Evolutionary conservation across 1,284 basidiomycete species (phyloP).

Genomic region (Megacollybia platyphylla): DNA sequence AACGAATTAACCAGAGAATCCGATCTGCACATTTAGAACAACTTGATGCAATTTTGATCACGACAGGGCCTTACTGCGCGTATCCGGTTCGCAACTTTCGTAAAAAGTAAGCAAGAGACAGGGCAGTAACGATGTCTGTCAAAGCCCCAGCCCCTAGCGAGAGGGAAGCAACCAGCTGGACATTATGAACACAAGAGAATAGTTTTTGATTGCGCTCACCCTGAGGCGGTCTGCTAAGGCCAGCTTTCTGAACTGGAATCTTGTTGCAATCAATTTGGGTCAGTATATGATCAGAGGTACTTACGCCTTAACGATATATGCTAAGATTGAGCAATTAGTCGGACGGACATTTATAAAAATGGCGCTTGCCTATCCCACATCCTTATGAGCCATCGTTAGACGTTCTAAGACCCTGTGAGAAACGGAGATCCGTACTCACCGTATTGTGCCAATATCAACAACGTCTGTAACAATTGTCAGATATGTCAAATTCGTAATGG

Average conservation of each 20-base stretch:
- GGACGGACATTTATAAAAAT: background rate
- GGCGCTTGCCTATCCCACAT: background rate
- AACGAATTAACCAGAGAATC: conserved; percentile 5
- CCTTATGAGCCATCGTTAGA: background rate
- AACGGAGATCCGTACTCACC: conserved; percentile 2
- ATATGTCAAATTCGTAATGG: background rate
- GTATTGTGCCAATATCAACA: conserved; percentile 5
- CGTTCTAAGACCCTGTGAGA: background rate
- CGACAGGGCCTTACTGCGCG: conserved; percentile 2
- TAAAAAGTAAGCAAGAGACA: conserved; percentile 6
- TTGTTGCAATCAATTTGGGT: background rate
- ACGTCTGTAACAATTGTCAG: background rate
- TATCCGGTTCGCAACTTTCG: conserved; percentile 7
- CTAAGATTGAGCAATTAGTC: background rate
- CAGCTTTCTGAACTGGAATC: conserved; percentile 4
- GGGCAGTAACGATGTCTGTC: conserved; percentile 7
- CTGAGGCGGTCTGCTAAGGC: conserved; percentile 2
- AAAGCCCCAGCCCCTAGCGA: conserved; percentile 6
- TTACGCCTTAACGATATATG: conserved; percentile 2
- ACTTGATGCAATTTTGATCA: background rate
- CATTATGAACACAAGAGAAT: background rate
- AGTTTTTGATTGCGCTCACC: conserved; percentile 1
- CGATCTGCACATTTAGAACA: conserved; percentile 1
- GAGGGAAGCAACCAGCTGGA: conserved; percentile 5
- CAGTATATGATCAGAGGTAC: background rate